Conservation (phyloP, 768 basidiomycete species). For the Auricularia heimuer region DNA sequence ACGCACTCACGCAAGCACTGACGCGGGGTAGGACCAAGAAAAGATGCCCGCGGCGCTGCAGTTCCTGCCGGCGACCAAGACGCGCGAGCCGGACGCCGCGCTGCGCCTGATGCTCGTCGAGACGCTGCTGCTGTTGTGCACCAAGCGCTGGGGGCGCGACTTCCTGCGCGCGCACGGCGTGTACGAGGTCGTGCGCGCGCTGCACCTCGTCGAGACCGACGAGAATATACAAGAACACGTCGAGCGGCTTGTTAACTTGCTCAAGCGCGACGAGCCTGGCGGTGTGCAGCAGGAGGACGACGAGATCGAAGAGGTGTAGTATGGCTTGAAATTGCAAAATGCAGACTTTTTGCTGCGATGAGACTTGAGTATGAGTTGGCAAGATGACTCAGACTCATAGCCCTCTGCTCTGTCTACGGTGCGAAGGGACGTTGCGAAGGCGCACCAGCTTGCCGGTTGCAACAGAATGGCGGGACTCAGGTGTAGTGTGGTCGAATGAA, state of each 20-base stretch:
- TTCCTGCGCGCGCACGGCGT: slow-evolving; percentile 70
- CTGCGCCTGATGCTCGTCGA: slow-evolving; percentile 83
- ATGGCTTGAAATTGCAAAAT: not conserved
- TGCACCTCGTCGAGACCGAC: slow-evolving; percentile 70
- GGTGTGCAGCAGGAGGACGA: slow-evolving; percentile 47
- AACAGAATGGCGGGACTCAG: too few species aligned
- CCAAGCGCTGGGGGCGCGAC: slow-evolving; percentile 82
- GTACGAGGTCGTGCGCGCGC: slow-evolving; percentile 72
- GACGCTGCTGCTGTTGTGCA: slow-evolving; percentile 78
- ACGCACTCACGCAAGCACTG: too few species aligned
- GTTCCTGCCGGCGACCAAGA: slow-evolving; percentile 78
- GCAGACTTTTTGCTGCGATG: not conserved
- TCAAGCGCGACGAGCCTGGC: slow-evolving; percentile 67
- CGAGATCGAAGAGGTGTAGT: slow-evolving; percentile 69
- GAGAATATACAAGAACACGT: slow-evolving; percentile 81
- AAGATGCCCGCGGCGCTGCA: slow-evolving; percentile 75
- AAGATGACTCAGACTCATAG: too few species aligned
- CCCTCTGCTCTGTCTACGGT: too few species aligned
- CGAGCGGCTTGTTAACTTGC: slow-evolving; percentile 76
- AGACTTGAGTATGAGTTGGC: not conserved
- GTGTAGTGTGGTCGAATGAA: too few species aligned
- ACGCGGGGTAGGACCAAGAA: slow-evolving; percentile 56
- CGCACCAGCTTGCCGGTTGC: too few species aligned
- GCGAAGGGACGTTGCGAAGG: too few species aligned
- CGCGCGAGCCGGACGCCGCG: slow-evolving; percentile 64